Evolutionary conservation across 1,139 yeast genomes (phyloP), one percentile per base, ranked within the genome.

Genomic region (Saccharomyces pastorianus): DNA sequence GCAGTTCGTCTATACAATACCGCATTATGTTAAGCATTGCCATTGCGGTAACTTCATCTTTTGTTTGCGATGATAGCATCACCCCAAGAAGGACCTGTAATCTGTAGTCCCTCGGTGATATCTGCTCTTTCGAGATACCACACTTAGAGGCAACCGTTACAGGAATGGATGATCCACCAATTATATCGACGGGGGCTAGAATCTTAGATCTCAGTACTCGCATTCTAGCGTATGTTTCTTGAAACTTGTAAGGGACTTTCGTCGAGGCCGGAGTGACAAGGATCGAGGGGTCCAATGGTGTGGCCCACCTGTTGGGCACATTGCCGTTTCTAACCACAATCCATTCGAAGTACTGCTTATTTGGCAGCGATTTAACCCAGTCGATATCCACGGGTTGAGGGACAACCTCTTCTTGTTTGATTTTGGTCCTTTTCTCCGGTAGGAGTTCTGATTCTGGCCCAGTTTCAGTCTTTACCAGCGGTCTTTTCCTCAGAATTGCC

Each of bases 11-110:
- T 11, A 67, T 63, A 73, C 81, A 62, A 71, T 77, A 54, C 55
- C 64, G 59, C 51, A 88, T 83, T 57, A 91, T 71, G 23, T 72
- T 76, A 31, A 70, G 70, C 84, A 91, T 85, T 0, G 95, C 96
- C 47, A 76, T 77, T 53, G 77, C 87, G 59, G 88, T 91, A 41
- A 85, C 82, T 66, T 88, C 96, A 68, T 91, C 98, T 64, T 87
- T 89, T 1, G 98, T 91, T 63, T 91, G 98, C 0, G 96, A 81
- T 11, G 96, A 88, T 34, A 91, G 79, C 91, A 91, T 87, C 53
- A 91, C 75, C 3, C 96, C 83, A 0, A 89, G 76, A 47, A 91
- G 73, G 46, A 88, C 73, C 69, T 90, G 96, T 65, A 84, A 85
- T 51, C 97, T 74, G 62, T 78, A 83, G 26, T 72, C 66, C 58